phyloP scores from a whole-genome alignment of 2,329 filamentous ascomycete species.

The Colletotrichum liriopes region DNA sequence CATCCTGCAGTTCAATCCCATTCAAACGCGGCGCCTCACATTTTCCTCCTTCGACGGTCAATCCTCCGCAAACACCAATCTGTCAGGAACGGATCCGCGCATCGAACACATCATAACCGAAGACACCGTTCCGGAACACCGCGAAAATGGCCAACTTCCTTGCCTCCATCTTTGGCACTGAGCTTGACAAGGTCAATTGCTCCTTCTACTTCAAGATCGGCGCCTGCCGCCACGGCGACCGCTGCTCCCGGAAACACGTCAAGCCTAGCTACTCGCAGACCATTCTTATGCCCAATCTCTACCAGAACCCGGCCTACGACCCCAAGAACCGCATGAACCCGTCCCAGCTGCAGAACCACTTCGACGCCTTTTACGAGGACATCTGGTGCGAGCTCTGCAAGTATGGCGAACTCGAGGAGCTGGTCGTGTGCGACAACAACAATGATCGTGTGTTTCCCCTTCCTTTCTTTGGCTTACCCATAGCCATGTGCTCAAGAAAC shows the following conservation, averaged over 20 bases:
- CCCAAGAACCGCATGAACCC: slow-evolving; percentile 97
- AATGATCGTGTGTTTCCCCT: slow-evolving; percentile 82
- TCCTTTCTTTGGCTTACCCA: slow-evolving; percentile 39
- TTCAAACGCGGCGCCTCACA: slow-evolving; percentile 13
- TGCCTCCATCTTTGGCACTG: slow-evolving; percentile 98
- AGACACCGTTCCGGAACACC: slow-evolving; percentile 13
- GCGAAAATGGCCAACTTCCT: slow-evolving; percentile 93
- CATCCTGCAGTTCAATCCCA: slow-evolving; percentile 18
- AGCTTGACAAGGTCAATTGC: slow-evolving; percentile 99
- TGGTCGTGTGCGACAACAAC: slow-evolving; percentile 99
- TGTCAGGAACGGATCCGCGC: neutral
- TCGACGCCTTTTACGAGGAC: slow-evolving; percentile 99
- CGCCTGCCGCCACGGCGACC: slow-evolving; percentile 97
- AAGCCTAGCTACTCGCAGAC: slow-evolving; percentile 99
- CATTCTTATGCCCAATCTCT: slow-evolving; percentile 97
- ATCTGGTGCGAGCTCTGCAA: slow-evolving; percentile 99
- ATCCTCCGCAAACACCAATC: neutral
- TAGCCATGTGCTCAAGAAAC: neutral
- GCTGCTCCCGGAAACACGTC: slow-evolving; percentile 98
- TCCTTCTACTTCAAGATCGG: slow-evolving; percentile 99
- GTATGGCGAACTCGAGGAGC: slow-evolving; percentile 96
- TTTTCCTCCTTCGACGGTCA: neutral
- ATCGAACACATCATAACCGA: neutral
- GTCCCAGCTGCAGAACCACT: slow-evolving; percentile 97
- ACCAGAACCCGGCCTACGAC: slow-evolving; percentile 98